Evolutionary conservation across 441 rosid species (phyloP), one percentile per base, ranked within the genome.

Genomic region (Eruca vesicaria): DNA sequence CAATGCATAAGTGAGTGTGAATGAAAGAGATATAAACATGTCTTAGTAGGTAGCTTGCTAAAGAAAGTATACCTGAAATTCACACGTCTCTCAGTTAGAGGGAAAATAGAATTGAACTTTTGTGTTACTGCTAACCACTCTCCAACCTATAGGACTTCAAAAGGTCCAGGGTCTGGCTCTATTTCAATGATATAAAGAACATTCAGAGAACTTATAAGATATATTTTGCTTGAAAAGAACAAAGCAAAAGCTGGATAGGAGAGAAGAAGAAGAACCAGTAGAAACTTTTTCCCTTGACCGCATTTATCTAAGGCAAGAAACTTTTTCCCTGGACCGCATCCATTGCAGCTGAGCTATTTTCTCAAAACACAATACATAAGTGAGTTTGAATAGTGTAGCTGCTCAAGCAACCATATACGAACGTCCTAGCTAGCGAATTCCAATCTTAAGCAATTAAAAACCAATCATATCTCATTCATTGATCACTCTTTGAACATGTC

Each of bases 231-330:
- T 35, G 60, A 43, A 66, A 73, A 69, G 53, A 9, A 5, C 18
- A 77, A 72, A 68, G 48, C 68, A 8, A 11, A 41, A 57, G 21
- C 68, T 5, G 60, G 62, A 66, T 52, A 78, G 65, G 15, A 65
- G 1, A 2, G 31, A 43, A 67, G 14, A 67, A 18, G 16, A 2
- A 4, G 41, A 66, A 89, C 98, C 94, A 89, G 95, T 76, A 90
- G 80, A 81, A 93, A 93, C 69, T 81, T 89, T 74, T 76, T 86
- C 38, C 93, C 84, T 21, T 92, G 95, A 72, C 83, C 83, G 78
- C 98, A 93, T 77, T 93, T 95, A 79, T 91, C 96, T 8, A 93
- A 93, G 26, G 99, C 99, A 57, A 95, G 93, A 81, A 95, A 95
- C 72, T 88, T 95, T 6, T 95, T 93, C 56, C 87, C 66, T 5